These are phyloP conservation scores for Colletotrichum sp. DNA, from an alignment of 2,329 filamentous ascomycete genomes.

Conservation along the genomic window DNA sequence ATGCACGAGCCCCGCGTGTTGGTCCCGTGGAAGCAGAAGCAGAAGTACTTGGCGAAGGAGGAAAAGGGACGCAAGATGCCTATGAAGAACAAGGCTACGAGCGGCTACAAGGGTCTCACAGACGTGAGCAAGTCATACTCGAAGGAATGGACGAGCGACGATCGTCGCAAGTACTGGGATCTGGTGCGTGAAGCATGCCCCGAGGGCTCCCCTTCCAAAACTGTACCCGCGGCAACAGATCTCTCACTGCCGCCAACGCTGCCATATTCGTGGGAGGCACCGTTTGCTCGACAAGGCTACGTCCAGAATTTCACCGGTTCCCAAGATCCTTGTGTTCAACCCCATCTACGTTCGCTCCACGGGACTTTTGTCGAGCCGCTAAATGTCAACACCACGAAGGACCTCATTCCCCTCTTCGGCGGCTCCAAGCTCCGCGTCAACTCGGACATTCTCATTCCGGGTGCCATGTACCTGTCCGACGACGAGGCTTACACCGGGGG, in stretches of 20 bases:
- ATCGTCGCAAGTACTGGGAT: slow-evolving; percentile 56
- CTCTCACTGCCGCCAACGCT: slow-evolving; percentile 35
- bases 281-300: slow-evolving; percentile 50
- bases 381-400: slow-evolving; percentile 54
- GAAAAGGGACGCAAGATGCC: slow-evolving; percentile 45
- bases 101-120: slow-evolving; percentile 44
- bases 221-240: slow-evolving; percentile 34
- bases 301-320: slow-evolving; percentile 63
- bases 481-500: slow-evolving; percentile 65
- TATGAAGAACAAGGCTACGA: slow-evolving; percentile 46
- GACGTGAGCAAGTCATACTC: slow-evolving; percentile 37
- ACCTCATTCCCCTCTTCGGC: slow-evolving; percentile 65
- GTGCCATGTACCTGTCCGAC: slow-evolving; percentile 66
- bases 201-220: slow-evolving; percentile 54
- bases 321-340: slow-evolving; percentile 64
- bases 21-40: slow-evolving; percentile 62
- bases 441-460: slow-evolving; percentile 68
- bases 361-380: slow-evolving; percentile 62
- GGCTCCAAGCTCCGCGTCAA: slow-evolving; percentile 68
- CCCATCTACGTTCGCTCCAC: slow-evolving; percentile 54
- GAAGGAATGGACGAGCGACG: slow-evolving; percentile 11
- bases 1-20: slow-evolving; percentile 69
- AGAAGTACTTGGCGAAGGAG: slow-evolving; percentile 54
- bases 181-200: slow-evolving; percentile 61
- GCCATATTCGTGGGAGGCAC: slow-evolving; percentile 36